Evolutionary conservation across 345 rosid species (phyloP).

Genomic region (Linum usitatissimum): DNA sequence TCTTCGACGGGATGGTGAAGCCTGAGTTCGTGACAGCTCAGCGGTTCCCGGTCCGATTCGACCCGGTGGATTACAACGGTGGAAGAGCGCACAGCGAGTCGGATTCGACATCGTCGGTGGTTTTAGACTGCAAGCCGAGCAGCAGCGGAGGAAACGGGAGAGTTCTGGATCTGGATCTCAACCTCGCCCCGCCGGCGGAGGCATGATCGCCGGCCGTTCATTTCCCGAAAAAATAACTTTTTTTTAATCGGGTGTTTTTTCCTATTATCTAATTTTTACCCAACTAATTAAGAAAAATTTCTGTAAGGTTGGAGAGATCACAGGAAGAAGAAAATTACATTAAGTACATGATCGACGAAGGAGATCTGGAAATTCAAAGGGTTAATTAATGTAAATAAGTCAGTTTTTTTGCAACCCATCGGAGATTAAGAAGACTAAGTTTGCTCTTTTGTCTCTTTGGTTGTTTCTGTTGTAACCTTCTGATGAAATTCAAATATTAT

Average conservation of each 20-base stretch:
- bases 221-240: not conserved
- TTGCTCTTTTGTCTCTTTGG: no score
- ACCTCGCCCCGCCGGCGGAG: conserved; percentile 56
- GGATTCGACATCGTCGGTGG: conserved; percentile 26
- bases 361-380: not conserved
- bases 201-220: conserved; percentile 24
- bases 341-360: not conserved
- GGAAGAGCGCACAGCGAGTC: conserved; percentile 31
- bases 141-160: not conserved
- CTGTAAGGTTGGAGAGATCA: conserved; percentile 6
- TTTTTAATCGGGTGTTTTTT: conserved; percentile 2
- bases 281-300: not conserved
- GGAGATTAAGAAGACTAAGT: not conserved
- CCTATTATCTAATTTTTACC: not conserved
- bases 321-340: not conserved
- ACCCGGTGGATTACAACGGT: conserved; percentile 21
- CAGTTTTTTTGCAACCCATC: not conserved
- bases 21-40: conserved; percentile 25
- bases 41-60: conserved; percentile 37
- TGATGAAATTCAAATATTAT: no score
- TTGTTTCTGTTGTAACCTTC: no score
- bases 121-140: conserved; percentile 24
- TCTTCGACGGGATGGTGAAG: conserved; percentile 25
- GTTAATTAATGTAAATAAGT: not conserved
- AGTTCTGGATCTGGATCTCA: conserved; percentile 45